phyloP scores from a whole-genome alignment of 441 rosid genomes.

The Euphorbia schlechtendalii region DNA sequence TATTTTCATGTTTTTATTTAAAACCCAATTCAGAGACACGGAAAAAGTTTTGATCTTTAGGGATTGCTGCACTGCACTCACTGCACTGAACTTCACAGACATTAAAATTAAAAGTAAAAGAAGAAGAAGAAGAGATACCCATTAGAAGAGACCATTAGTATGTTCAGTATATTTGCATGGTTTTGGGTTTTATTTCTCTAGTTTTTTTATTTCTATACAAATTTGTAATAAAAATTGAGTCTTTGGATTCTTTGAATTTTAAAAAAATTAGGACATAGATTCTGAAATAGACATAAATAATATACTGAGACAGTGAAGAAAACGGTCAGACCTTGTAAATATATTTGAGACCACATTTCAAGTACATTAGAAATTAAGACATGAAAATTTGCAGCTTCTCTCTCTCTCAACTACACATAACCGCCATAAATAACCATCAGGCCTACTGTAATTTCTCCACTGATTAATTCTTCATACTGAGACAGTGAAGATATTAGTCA shows the following conservation, averaged over 20 bases:
- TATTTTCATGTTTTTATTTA: background rate
- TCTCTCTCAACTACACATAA: conserved; percentile 29
- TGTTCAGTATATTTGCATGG: conserved; percentile 32
- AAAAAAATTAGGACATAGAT: conserved; percentile 27
- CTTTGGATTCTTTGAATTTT: conserved; percentile 20
- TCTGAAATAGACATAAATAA: conserved; percentile 30
- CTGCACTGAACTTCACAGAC: background rate
- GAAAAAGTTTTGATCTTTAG: conserved; percentile 12
- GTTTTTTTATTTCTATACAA: background rate
- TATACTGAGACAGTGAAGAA: conserved; percentile 19
- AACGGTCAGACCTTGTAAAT: conserved; percentile 12
- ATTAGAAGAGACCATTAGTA: conserved; percentile 20
- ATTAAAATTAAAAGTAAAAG: background rate
- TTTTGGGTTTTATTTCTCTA: conserved; percentile 11
- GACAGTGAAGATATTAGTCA: too few relatives aligned
- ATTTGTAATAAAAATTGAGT: background rate
- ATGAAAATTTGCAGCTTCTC: conserved; percentile 39
- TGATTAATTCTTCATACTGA: too few relatives aligned
- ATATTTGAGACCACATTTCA: conserved; percentile 17
- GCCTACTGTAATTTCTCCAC: background rate
- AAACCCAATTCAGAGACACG: background rate
- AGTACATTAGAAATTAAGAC: conserved; percentile 37
- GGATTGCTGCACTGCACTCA: conserved; percentile 12
- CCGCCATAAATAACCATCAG: conserved; percentile 12
- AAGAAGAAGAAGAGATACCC: background rate